These are phyloP conservation scores for Epichloe scottii DNA, from an alignment of 2,329 filamentous ascomycete genomes.

Conservation along the genomic window DNA sequence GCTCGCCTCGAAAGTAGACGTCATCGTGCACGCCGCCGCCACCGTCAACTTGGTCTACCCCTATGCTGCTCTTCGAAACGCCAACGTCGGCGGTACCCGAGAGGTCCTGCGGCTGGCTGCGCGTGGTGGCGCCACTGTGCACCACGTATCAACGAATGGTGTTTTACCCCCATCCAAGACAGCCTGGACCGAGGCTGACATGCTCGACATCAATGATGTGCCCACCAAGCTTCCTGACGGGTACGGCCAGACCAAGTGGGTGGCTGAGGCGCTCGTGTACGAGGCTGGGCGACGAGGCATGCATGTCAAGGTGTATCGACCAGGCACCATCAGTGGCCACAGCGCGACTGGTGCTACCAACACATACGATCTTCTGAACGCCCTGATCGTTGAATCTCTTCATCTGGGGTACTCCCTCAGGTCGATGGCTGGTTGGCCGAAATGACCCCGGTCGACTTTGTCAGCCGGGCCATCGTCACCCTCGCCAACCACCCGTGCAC, in stretches of 20 bases:
- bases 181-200: slow-evolving; percentile 59
- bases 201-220: slow-evolving; percentile 55
- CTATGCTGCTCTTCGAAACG: slow-evolving; percentile 60
- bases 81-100: slow-evolving; percentile 68
- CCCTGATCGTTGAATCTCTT: slow-evolving; percentile 64
- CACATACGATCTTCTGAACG: slow-evolving; percentile 65
- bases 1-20: slow-evolving; percentile 52
- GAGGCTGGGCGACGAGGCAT: slow-evolving; percentile 58
- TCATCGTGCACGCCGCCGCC: slow-evolving; percentile 66
- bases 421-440: slow-evolving; percentile 66
- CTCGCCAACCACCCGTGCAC: slow-evolving; percentile 51
- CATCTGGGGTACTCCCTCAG: slow-evolving; percentile 58
- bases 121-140: slow-evolving; percentile 55
- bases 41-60: slow-evolving; percentile 74
- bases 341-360: slow-evolving; percentile 64
- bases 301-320: slow-evolving; percentile 58
- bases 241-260: slow-evolving; percentile 74
- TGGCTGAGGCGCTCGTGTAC: slow-evolving; percentile 60
- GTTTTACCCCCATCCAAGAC: slow-evolving; percentile 58
- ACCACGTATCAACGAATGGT: slow-evolving; percentile 71
- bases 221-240: slow-evolving; percentile 57
- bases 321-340: slow-evolving; percentile 69
- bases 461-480: slow-evolving; percentile 60
- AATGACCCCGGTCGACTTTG: slow-evolving; percentile 77
- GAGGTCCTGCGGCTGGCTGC: slow-evolving; percentile 62